Evolutionary conservation across 768 basidiomycete genomes (phyloP).

Genomic region (Boletales sp.): DNA sequence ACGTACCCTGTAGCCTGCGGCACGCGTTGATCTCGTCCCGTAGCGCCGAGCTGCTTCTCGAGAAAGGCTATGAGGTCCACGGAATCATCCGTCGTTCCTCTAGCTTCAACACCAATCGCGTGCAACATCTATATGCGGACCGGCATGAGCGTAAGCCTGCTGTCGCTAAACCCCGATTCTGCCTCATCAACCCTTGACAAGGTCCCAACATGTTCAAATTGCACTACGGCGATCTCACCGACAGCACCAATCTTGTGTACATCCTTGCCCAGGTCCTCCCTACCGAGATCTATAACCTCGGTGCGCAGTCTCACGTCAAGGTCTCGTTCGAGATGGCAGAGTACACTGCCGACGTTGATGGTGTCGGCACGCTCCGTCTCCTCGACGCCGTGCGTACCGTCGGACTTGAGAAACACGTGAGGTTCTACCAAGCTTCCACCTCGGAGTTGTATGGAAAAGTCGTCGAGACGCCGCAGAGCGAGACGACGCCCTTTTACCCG

Average conservation of each 20-base stretch:
- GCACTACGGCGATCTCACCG: slow-evolving; percentile 91
- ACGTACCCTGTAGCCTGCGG: not conserved
- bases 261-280: slow-evolving; percentile 94
- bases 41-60: slow-evolving; percentile 79
- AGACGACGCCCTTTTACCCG: slow-evolving; percentile 98
- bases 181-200: slow-evolving; percentile 23
- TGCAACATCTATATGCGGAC: slow-evolving; percentile 92
- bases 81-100: slow-evolving; percentile 97
- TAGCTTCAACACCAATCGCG: slow-evolving; percentile 94
- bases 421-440: slow-evolving; percentile 97
- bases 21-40: slow-evolving; percentile 4
- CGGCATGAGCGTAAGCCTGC: slow-evolving; percentile 77
- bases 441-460: slow-evolving; percentile 98
- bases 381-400: slow-evolving; percentile 96
- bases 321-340: slow-evolving; percentile 99
- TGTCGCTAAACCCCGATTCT: not conserved
- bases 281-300: slow-evolving; percentile 96
- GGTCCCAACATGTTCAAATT: slow-evolving; percentile 76
- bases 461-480: slow-evolving; percentile 90
- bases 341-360: slow-evolving; percentile 97
- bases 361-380: slow-evolving; percentile 89
- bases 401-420: slow-evolving; percentile 87
- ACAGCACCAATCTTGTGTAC: slow-evolving; percentile 96
- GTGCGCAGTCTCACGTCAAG: slow-evolving; percentile 97
- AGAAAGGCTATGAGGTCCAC: slow-evolving; percentile 90